Percentiles rank a stretch among this genome's conserved stretches.
Conservation (phyloP, 2,329 filamentous ascomycete species). For the Spiromastix sp. region DNA sequence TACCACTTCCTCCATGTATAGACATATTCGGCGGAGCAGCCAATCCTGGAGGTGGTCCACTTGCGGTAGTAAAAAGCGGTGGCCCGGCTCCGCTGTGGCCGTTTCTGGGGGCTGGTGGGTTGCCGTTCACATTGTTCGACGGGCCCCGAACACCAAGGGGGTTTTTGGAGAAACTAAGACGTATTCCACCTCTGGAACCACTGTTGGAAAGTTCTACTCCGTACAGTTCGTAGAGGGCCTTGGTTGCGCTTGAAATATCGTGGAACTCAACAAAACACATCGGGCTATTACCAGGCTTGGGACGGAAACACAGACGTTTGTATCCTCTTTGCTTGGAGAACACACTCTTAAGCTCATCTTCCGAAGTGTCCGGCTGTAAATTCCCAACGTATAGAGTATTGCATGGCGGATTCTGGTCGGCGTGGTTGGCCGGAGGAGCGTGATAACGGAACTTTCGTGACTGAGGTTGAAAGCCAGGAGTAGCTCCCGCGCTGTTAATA, state of each 20-base stretch:
- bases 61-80: slow-evolving; percentile 56
- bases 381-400: slow-evolving; percentile 99
- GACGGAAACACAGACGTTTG: slow-evolving; percentile 88
- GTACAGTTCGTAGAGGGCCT: slow-evolving; percentile 80
- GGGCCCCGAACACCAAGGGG: slow-evolving; percentile 82
- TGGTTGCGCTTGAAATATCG: slow-evolving; percentile 82
- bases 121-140: slow-evolving; percentile 39
- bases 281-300: slow-evolving; percentile 86
- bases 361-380: slow-evolving; percentile 79
- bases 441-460: slow-evolving; percentile 53
- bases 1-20: slow-evolving; percentile 23
- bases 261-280: slow-evolving; percentile 99
- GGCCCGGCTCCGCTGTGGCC: slow-evolving; percentile 44
- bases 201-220: slow-evolving; percentile 82
- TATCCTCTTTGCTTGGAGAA: slow-evolving; percentile 92
- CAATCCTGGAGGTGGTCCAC: slow-evolving; percentile 73
- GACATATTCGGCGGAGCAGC: slow-evolving; percentile 62
- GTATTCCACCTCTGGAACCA: slow-evolving; percentile 86
- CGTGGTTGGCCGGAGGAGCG: slow-evolving; percentile 81
- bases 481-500: slow-evolving; percentile 27
- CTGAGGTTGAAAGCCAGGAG: slow-evolving; percentile 45
- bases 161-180: slow-evolving; percentile 95
- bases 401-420: slow-evolving; percentile 93
- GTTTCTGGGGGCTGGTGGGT: slow-evolving; percentile 36
- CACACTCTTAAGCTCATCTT: slow-evolving; percentile 88